Conservation (phyloP, 371 early-diverging fungal genomes). For the Rhizopus sp. region DNA sequence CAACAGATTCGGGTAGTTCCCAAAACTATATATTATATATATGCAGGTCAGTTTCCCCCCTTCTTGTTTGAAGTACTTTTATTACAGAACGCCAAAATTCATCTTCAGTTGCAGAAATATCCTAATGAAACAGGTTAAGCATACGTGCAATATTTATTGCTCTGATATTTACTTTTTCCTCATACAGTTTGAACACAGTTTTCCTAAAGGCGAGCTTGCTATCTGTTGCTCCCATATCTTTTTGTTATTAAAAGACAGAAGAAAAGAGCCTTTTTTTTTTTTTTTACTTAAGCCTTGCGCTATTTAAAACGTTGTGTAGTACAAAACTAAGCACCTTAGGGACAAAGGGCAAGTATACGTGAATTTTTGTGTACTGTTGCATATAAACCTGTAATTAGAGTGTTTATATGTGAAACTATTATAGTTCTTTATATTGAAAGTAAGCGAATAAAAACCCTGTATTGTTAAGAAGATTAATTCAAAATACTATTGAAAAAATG, state of each 20-base stretch:
- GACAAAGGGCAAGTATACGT: too few relatives aligned
- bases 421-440: too few relatives aligned
- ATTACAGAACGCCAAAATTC: conserved; percentile 70
- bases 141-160: neutral
- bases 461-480: too few relatives aligned
- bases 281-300: neutral
- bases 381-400: too few relatives aligned
- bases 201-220: conserved; percentile 83
- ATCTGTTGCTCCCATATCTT: conserved; percentile 79
- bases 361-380: too few relatives aligned
- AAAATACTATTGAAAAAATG: too few relatives aligned
- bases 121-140: conserved; percentile 28
- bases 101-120: conserved; percentile 56
- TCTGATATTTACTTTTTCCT: conserved; percentile 60
- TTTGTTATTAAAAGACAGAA: neutral
- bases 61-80: neutral
- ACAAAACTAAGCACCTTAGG: neutral
- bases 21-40: conserved; percentile 51
- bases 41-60: neutral
- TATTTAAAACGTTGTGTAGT: neutral
- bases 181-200: conserved; percentile 73
- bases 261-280: neutral
- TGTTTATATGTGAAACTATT: too few relatives aligned
- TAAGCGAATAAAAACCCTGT: too few relatives aligned
- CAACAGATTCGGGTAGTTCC: conserved; percentile 72